These are phyloP conservation scores for Tuber brumale DNA, from an alignment of 495 filamentous ascomycete genomes.

Conservation along the genomic window DNA sequence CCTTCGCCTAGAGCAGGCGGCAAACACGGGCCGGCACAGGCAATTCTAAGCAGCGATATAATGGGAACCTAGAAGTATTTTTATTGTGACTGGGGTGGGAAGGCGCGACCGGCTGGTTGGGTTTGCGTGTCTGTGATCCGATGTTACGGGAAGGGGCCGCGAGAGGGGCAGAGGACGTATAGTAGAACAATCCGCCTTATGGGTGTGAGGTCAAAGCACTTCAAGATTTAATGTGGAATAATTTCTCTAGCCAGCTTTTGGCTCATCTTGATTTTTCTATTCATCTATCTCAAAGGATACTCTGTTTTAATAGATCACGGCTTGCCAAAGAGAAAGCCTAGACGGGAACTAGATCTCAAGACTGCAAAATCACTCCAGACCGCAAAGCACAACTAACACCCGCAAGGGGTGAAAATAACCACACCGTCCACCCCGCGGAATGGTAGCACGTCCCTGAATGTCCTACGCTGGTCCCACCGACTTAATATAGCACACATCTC, in stretches of 20 bases:
- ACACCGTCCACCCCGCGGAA: slow-evolving; percentile 8
- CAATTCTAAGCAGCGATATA: neutral
- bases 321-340: neutral
- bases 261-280: neutral
- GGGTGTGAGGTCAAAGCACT: neutral
- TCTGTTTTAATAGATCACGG: neutral
- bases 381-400: neutral
- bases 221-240: neutral
- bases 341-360: neutral
- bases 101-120: neutral
- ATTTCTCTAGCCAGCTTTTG: neutral
- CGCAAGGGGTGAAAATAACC: slow-evolving; percentile 4
- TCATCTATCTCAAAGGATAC: neutral
- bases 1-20: neutral
- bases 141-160: neutral
- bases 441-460: slow-evolving; percentile 14
- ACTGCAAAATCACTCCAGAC: neutral
- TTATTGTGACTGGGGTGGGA: too few species aligned
- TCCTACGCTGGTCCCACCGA: slow-evolving; percentile 6
- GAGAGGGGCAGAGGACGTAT: neutral
- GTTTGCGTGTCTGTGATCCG: neutral
- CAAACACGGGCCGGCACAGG: neutral
- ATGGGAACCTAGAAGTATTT: neutral
- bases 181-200: neutral
- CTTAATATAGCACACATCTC: slow-evolving; percentile 4